A percentile compares a stretch with the other conserved stretches of the same genome.
These are phyloP conservation scores for Colletotrichum ledebouriae DNA, from an alignment of 2,329 filamentous ascomycete species.

Conservation along the genomic window DNA sequence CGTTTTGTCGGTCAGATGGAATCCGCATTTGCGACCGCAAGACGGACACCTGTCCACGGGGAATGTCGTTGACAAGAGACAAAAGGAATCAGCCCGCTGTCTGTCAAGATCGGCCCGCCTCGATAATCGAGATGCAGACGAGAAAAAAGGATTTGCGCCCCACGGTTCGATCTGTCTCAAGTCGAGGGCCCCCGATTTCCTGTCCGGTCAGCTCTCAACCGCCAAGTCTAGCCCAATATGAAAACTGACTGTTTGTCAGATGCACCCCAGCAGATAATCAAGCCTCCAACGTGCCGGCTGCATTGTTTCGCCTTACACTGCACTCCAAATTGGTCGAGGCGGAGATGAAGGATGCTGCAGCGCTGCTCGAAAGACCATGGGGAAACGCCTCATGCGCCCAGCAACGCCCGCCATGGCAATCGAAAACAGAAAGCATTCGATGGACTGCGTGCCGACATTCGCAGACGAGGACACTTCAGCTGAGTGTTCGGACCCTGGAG, in stretches of 20 bases:
- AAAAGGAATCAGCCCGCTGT: neutral
- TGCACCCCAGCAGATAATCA: neutral
- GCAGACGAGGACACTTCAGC: neutral
- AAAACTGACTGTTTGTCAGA: slow-evolving; percentile 11
- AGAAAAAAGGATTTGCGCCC: neutral
- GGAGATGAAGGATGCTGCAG: slow-evolving; percentile 14
- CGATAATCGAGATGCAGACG: slow-evolving; percentile 26
- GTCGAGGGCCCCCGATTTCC: neutral
- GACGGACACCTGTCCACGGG: neutral
- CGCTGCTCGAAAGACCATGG: neutral
- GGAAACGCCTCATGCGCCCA: neutral
- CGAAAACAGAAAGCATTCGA: neutral
- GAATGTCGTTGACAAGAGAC: neutral
- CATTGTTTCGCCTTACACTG: slow-evolving; percentile 15
- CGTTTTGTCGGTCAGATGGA: slow-evolving; percentile 24
- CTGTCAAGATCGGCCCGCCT: slow-evolving; percentile 22
- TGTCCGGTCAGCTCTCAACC: slow-evolving; percentile 8
- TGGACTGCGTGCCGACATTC: neutral
- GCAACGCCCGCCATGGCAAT: neutral
- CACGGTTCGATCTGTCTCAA: slow-evolving; percentile 6
- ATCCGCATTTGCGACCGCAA: neutral
- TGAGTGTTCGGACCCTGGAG: neutral
- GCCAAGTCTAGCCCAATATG: slow-evolving; percentile 15
- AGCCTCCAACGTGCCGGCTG: slow-evolving; percentile 7
- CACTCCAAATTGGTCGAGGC: neutral